A percentile compares a stretch with the other conserved stretches of the same genome.
Evolutionary conservation across 2,329 filamentous ascomycete species (phyloP).

Genomic region (Epichloe hybrida): DNA sequence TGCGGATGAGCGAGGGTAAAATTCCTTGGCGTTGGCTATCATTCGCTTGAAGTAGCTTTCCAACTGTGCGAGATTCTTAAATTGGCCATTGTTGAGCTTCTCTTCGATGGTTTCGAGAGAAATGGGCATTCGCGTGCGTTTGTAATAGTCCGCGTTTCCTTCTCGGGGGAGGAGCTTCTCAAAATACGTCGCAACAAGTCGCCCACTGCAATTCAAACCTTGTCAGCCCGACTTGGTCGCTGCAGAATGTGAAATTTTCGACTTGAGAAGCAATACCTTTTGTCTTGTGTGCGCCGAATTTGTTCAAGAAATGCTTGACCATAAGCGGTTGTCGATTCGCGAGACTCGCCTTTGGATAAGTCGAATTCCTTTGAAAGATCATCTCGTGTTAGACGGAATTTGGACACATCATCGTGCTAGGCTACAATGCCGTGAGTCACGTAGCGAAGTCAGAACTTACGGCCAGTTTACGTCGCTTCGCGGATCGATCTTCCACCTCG

Average conservation of each 20-base stretch:
- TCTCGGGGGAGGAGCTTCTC: slow-evolving; percentile 55
- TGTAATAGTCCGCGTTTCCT: slow-evolving; percentile 62
- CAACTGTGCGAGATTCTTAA: slow-evolving; percentile 56
- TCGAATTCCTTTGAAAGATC: slow-evolving; percentile 26
- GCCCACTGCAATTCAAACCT: slow-evolving; percentile 39
- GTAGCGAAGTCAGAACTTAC: slow-evolving; percentile 20
- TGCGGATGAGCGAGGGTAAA: slow-evolving; percentile 58
- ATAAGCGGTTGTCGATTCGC: slow-evolving; percentile 54
- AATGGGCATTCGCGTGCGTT: slow-evolving; percentile 62
- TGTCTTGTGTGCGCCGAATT: slow-evolving; percentile 65
- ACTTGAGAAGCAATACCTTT: slow-evolving; percentile 46
- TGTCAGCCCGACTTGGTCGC: neutral
- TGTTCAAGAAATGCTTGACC: slow-evolving; percentile 63
- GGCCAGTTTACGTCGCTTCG: slow-evolving; percentile 41
- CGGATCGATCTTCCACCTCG: slow-evolving; percentile 38
- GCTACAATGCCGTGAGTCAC: neutral
- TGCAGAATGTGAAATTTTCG: neutral
- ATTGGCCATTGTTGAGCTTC: slow-evolving; percentile 56
- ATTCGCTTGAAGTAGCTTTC: slow-evolving; percentile 82
- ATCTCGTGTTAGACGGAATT: slow-evolving; percentile 1
- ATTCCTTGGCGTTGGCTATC: slow-evolving; percentile 77
- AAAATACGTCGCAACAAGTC: slow-evolving; percentile 62
- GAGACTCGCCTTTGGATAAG: slow-evolving; percentile 43
- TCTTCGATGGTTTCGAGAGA: slow-evolving; percentile 64
- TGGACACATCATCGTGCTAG: no score